Conservation (phyloP, 768 basidiomycete species). For the Pleurotus giganteus region DNA sequence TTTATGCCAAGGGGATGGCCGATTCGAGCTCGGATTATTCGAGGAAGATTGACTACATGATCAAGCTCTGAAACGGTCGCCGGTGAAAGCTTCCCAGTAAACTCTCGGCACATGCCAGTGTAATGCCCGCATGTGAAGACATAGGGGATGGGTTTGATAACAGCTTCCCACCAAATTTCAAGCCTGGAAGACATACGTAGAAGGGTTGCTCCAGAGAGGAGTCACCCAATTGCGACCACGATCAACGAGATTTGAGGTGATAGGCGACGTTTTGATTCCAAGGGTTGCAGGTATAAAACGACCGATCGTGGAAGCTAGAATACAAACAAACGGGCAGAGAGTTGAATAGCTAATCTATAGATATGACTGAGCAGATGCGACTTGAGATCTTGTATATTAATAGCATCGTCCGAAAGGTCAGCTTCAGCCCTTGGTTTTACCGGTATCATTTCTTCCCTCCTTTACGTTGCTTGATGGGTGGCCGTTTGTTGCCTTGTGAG, state of each 20-base stretch:
- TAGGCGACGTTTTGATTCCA: conserved; percentile 8
- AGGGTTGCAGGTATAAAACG: conserved; percentile 6
- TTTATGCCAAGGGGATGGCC: conserved; percentile 10
- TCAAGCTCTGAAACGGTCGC: conserved; percentile 3
- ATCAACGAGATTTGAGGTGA: conserved; percentile 9
- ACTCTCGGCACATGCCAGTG: conserved; percentile 11
- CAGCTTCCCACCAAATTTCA: conserved; percentile 9
- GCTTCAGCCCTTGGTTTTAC: conserved; percentile 5
- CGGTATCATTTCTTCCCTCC: conserved; percentile 12
- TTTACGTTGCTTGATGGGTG: conserved; percentile 14
- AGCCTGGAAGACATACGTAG: conserved; percentile 9
- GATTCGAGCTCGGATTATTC: conserved; percentile 6
- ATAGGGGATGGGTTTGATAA: conserved; percentile 9
- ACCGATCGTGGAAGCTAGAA: conserved; percentile 4
- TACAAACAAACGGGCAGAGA: conserved; percentile 4
- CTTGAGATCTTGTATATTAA: conserved; percentile 9
- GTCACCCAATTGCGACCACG: conserved; percentile 4
- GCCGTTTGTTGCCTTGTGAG: conserved; percentile 6
- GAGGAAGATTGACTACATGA: conserved; percentile 8
- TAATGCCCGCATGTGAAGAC: conserved; percentile 5
- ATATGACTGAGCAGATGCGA: conserved; percentile 5
- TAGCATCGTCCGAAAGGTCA: conserved; percentile 1
- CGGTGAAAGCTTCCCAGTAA: conserved; percentile 4
- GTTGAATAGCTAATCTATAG: conserved; percentile 8
- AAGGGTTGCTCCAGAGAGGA: conserved; percentile 5